Percentiles rank a stretch among this genome's conserved stretches.
Conservation (phyloP, 305 asterid species). For the Fraxinus albicans region DNA sequence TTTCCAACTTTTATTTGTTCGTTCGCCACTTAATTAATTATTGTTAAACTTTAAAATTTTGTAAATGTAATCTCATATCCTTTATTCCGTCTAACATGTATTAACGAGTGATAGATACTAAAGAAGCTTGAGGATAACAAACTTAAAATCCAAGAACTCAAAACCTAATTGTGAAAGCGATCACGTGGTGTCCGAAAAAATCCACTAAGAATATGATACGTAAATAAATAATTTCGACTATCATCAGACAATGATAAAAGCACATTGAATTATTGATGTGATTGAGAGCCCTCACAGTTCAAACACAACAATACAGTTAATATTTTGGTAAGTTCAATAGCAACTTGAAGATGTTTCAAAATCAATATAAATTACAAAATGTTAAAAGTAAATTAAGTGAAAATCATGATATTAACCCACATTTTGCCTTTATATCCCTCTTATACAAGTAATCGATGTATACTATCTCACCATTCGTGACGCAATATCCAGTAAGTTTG, state of each 20-base stretch:
- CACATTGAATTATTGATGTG: neutral
- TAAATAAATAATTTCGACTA: neutral
- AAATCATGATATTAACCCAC: neutral
- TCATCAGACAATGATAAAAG: neutral
- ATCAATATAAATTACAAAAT: neutral
- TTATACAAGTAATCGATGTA: neutral
- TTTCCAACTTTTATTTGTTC: neutral
- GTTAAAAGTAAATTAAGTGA: neutral
- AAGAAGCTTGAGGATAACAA: neutral
- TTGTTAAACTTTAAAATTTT: neutral
- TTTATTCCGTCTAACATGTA: neutral
- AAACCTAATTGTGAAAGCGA: neutral
- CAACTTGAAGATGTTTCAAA: neutral
- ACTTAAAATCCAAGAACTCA: neutral
- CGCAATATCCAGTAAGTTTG: conserved; percentile 74
- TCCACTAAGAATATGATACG: neutral
- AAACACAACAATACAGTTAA: neutral
- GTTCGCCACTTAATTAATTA: neutral
- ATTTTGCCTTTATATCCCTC: neutral
- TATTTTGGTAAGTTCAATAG: neutral
- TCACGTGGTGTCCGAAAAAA: neutral
- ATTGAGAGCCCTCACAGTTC: neutral
- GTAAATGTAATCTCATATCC: neutral
- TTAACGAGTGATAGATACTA: neutral
- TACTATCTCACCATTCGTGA: conserved; percentile 72